These are phyloP conservation scores for Platanthera guangdongensis DNA, from an alignment of 106 monocot genomes.

Conservation along the genomic window DNA sequence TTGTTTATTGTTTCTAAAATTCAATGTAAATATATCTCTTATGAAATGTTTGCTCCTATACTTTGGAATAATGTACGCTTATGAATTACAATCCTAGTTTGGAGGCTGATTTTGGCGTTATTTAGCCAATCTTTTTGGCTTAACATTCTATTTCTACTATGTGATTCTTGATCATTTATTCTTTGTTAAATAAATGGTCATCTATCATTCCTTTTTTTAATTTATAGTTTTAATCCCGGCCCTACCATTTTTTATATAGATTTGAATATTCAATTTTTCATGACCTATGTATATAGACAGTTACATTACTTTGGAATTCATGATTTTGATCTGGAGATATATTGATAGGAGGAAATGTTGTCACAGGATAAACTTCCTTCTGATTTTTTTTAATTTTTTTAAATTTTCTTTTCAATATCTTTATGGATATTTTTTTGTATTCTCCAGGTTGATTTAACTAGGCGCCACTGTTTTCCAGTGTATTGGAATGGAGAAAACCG, in stretches of 20 bases:
- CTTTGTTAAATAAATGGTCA: background rate
- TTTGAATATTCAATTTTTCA: background rate
- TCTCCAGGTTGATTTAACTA: slow-evolving; percentile 76
- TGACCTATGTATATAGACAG: background rate
- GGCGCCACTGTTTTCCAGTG: slow-evolving; percentile 88
- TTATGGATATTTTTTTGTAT: background rate
- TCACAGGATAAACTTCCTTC: background rate
- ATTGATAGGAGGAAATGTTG: background rate
- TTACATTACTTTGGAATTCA: background rate
- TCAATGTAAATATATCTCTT: background rate
- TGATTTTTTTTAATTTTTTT: background rate
- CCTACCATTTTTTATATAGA: background rate
- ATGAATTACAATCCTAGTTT: background rate
- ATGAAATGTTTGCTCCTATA: background rate
- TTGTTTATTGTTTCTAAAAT: background rate
- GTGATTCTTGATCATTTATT: background rate
- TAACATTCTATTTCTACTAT: no score
- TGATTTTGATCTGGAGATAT: background rate
- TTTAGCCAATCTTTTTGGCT: background rate
- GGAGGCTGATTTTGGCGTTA: background rate
- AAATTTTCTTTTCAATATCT: background rate
- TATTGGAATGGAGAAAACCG: slow-evolving; percentile 99
- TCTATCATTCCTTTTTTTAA: background rate
- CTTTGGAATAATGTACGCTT: background rate
- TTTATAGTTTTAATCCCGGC: background rate